Evolutionary conservation across 768 basidiomycete genomes (phyloP), one percentile per base, ranked within the genome.

Genomic region (Kwoniella newhampshirensis): DNA sequence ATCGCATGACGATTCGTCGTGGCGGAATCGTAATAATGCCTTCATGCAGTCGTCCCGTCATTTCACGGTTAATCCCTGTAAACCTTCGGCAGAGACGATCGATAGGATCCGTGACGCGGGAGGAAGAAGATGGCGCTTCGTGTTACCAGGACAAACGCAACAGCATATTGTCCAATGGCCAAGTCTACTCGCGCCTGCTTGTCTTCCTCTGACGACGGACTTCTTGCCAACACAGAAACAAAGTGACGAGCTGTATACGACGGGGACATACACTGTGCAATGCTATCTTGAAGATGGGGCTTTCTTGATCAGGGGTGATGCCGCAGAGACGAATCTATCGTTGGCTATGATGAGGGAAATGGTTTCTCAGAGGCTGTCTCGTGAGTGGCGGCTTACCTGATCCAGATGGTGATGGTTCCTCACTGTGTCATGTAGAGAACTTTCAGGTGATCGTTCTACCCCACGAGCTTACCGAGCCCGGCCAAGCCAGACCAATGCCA

Each of bases 151-250:
- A 17, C 83, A 85, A 6, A 74, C 82, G 23, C 86, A 90, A 73
- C 85, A 91, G 59, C 86, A 93, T 42, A 82, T 72, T 6, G 75
- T 92, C 75, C 96, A 97, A 73, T 98, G 94, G 94, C 85, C 83
- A 62, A 86, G 86, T 9, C 85, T 92, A 71, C 82, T 86, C 48
- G 87, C 88, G 0, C 92, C 93, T 0, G 83, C 85, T 11, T 93
- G 89, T 67, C 81, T 97, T 1, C 94, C 94, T 5, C 81, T 98
- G 48, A 92, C 92, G 0, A 87, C 88, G 12, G 92, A 94, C 68
- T 84, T 90, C 68, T 86, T 94, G 63, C 93, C 94, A 0, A 82
- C 85, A 5, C 54, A 9, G 80, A 80, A 18, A 79, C 84, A 21
- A 88, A 93, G 71, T 80, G 91, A 6, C 86, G 89, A 58, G 81